Evolutionary conservation across 2,329 filamentous ascomycete genomes (phyloP).

Genomic region (Diaporthe amygdali): DNA sequence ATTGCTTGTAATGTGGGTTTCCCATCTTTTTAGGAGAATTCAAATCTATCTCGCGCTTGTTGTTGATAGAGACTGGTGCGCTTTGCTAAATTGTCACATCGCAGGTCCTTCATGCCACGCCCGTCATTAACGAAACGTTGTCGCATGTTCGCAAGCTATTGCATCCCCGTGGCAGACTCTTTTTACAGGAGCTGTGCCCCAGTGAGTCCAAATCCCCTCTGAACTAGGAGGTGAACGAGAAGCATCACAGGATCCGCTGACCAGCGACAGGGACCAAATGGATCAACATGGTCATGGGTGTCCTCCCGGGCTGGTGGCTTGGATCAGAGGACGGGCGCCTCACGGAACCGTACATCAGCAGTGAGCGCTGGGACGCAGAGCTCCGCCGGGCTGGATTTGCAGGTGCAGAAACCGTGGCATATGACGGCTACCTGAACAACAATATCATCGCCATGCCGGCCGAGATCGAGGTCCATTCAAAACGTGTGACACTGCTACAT

Average conservation of each 20-base stretch:
- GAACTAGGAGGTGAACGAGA: neutral
- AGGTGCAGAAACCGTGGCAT: conserved; percentile 12
- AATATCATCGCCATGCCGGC: neutral
- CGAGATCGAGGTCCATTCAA: neutral
- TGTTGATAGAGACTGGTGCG: no score
- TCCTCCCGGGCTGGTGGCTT: conserved; percentile 19
- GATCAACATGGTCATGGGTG: conserved; percentile 10
- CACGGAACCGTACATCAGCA: conserved; percentile 19
- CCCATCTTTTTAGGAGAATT: accelerated
- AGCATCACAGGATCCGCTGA: neutral
- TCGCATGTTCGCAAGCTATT: conserved; percentile 34
- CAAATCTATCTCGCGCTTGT: neutral
- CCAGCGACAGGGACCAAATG: neutral
- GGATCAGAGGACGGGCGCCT: neutral
- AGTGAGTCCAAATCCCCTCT: neutral
- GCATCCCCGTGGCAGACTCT: conserved; percentile 36
- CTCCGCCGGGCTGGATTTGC: conserved; percentile 23
- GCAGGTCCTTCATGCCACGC: conserved; percentile 37
- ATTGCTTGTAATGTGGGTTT: conserved; percentile 25
- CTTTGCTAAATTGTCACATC: neutral
- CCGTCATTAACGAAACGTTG: conserved; percentile 29
- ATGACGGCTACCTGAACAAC: conserved; percentile 15
- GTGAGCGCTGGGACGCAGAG: conserved; percentile 26
- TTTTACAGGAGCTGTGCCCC: conserved; percentile 3
- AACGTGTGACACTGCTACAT: neutral